Conservation (phyloP, 2,329 filamentous ascomycete genomes). For the Fusarium virguliforme region DNA sequence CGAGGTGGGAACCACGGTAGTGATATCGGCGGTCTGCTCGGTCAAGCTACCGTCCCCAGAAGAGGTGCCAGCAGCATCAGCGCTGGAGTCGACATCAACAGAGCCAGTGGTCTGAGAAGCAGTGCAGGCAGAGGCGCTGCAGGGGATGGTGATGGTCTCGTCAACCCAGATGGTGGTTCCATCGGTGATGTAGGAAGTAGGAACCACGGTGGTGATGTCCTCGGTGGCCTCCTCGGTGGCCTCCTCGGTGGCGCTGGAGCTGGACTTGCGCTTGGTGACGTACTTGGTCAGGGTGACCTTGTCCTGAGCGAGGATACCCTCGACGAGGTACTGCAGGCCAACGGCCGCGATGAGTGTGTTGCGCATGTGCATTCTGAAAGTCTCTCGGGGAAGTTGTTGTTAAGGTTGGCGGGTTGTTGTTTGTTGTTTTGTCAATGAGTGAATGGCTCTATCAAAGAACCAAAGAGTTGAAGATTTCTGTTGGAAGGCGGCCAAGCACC, state of each 20-base stretch:
- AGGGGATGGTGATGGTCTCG: constrained; percentile 43
- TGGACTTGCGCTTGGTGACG: constrained; percentile 35
- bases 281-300: constrained; percentile 38
- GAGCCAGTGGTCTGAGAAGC: constrained; percentile 19
- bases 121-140: constrained; percentile 21
- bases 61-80: background rate
- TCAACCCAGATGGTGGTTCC: constrained; percentile 43
- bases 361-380: constrained; percentile 47
- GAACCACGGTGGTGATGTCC: constrained; percentile 39
- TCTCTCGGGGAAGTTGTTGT: constrained; percentile 22
- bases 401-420: constrained; percentile 24
- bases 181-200: constrained; percentile 41
- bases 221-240: constrained; percentile 33
- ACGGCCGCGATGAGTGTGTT: constrained; percentile 46
- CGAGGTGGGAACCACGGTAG: constrained; percentile 41
- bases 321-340: constrained; percentile 45
- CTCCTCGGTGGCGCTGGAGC: constrained; percentile 20
- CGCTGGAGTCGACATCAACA: constrained; percentile 3
- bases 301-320: constrained; percentile 44
- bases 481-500: constrained; percentile 50
- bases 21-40: constrained; percentile 32
- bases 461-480: constrained; percentile 32
- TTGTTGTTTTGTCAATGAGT: constrained; percentile 46
- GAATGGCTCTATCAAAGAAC: constrained; percentile 52
- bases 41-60: constrained; percentile 5